Base-by-base conservation (phyloP, 2,329 filamentous ascomycete species). In the Claviceps pazoutovae region DNA sequence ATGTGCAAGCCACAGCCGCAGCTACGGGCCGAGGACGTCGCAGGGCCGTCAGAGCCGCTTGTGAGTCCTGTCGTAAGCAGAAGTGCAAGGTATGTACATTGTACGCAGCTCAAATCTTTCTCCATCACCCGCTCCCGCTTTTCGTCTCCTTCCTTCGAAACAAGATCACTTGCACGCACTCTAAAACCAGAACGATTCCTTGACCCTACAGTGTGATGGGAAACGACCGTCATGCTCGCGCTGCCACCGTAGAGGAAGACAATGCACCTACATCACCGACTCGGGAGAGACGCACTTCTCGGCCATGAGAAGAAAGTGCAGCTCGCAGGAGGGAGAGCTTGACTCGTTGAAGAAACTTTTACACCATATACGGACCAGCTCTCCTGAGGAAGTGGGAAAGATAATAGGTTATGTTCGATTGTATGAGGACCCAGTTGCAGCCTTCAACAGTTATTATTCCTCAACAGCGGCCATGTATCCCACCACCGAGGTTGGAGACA, bases 81-180 rank as follows among this genome's bases (percentile, higher is more conserved):
- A 51, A 51, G 11, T 51, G 49, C 36, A 51, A 51, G 49, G 49
- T 51, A 46, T 42, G 16, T 51, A 44, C 36, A 51, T 46, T 43
- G 36, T 47, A 36, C 30, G 48, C 39, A 17, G 19, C 16, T 42
- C n/a, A 11, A 50, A 42, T 14, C 4, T 16, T 42, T 43, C 11
- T 21, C 19, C 38, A 3, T 7, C 6, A 5, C 38, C 16, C 1
- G 3, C 17, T 16, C 36, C 13, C 9, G 2, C 16, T 17, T 36
- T 26, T 8, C 16, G 8, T 2, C 43, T 4, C 8, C 9, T n/a
- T 5, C 23, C 16, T 17, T 13, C 7, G 30, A 3, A 34, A 34
- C 23, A 23, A 23, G 5, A 23, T 23, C 5, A 34, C 9, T 5
- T 21, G n/a, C 39, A 19, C 6, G 9, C 42, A 17, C 19, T 43